Evolutionary conservation across 2,329 filamentous ascomycete species (phyloP), one percentile per base, ranked within the genome.

Genomic region (Xylariaceae sp.): DNA sequence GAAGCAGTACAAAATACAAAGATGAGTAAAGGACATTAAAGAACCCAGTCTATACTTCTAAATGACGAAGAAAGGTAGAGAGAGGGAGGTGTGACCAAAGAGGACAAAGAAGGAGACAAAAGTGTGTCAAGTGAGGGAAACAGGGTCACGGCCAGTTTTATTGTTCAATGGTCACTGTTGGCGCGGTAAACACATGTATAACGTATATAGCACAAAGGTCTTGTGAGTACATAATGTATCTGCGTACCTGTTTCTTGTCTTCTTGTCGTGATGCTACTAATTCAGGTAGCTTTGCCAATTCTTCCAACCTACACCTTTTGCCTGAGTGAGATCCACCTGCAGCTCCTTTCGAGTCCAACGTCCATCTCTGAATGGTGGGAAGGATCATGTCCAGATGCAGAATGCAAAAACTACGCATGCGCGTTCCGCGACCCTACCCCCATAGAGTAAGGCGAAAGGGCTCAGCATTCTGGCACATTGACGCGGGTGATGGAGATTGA

Each of bases 401-500:
- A 26, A 39, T 41, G 27, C 34, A 33, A 28, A 34, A 38, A 30
- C n/a, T n/a, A n/a, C n/a, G n/a, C n/a, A n/a, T n/a, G n/a, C n/a
- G n/a, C n/a, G n/a, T n/a, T n/a, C n/a, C n/a, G n/a, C n/a, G n/a
- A n/a, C n/a, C n/a, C n/a, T n/a, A n/a, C n/a, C n/a, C n/a, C n/a
- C n/a, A n/a, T n/a, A n/a, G n/a, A n/a, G n/a, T n/a, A n/a, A n/a
- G n/a, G n/a, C n/a, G n/a, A n/a, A n/a, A n/a, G n/a, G n/a, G n/a
- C n/a, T n/a, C n/a, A n/a, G n/a, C n/a, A n/a, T n/a, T n/a, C n/a
- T n/a, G n/a, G n/a, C n/a, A n/a, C n/a, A 30, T 41, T 44, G 41
- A 38, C 50, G 51, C 51, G 48, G 48, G n/a, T 36, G 50, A 49
- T 48, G 43, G 34, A 46, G 46, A 53, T 47, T n/a, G 52, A 55